Conservation (phyloP, 2,329 filamentous ascomycete species). For the Phyllosticta capitalensis region DNA sequence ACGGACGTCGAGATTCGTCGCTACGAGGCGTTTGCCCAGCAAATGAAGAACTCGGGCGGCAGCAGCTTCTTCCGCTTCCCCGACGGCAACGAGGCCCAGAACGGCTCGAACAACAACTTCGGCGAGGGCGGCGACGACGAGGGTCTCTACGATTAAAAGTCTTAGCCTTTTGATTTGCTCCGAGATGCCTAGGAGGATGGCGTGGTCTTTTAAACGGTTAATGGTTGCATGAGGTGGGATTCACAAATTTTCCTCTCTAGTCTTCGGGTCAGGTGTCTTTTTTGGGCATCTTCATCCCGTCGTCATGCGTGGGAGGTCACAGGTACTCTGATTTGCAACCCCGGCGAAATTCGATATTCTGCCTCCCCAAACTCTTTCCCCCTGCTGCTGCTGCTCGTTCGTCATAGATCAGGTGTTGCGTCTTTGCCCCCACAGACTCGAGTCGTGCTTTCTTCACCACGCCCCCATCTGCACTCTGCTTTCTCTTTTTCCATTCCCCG, state of each 20-base stretch:
- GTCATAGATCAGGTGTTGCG: constrained; percentile 3
- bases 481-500: neutral
- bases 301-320: neutral
- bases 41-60: constrained; percentile 96
- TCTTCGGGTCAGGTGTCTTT: constrained; percentile 7
- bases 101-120: constrained; percentile 45
- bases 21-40: constrained; percentile 97
- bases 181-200: neutral
- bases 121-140: constrained; percentile 89
- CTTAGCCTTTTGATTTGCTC: neutral
- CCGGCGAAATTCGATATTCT: neutral
- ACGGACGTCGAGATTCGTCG: constrained; percentile 94
- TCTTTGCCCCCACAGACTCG: neutral
- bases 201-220: neutral
- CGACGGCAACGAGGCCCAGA: constrained; percentile 42
- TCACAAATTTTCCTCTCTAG: neutral
- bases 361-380: too few species aligned
- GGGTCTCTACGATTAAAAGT: constrained; percentile 79
- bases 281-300: neutral
- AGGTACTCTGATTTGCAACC: neutral
- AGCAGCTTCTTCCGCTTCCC: constrained; percentile 98
- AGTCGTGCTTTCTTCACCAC: neutral
- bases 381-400: too few species aligned
- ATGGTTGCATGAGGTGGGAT: constrained; percentile 8
- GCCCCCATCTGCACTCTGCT: neutral